These are phyloP conservation scores for Wickerhamiella parazyma DNA, from an alignment of 805 yeast genomes.

Conservation along the genomic window DNA sequence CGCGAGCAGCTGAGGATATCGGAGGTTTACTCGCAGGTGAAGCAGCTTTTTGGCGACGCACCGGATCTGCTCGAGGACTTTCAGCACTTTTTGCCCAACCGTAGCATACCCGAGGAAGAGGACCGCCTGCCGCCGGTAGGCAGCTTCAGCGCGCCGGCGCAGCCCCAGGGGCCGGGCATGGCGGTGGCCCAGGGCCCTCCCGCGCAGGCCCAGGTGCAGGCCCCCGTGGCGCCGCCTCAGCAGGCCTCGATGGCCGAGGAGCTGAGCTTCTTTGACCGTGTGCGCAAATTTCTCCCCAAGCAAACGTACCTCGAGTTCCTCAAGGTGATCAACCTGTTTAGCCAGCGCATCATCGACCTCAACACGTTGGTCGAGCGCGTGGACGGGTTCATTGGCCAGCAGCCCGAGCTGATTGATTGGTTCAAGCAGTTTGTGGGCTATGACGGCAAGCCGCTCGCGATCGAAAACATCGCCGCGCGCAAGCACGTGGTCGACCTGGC, in stretches of 20 bases:
- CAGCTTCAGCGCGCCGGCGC: slow-evolving; percentile 63
- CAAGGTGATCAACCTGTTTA: slow-evolving; percentile 71
- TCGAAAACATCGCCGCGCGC: slow-evolving; percentile 75
- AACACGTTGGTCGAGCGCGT: slow-evolving; percentile 69
- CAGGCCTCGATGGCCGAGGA: slow-evolving; percentile 62
- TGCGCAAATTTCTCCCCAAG: slow-evolving; percentile 75
- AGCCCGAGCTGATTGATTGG: slow-evolving; percentile 73
- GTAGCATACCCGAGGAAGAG: slow-evolving; percentile 30
- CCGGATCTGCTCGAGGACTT: slow-evolving; percentile 93
- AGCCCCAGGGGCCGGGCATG: too few relatives aligned
- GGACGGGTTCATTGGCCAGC: slow-evolving; percentile 71
- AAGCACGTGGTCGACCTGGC: slow-evolving; percentile 85
- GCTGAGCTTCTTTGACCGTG: slow-evolving; percentile 80
- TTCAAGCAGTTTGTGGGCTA: slow-evolving; percentile 84
- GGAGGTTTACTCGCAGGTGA: slow-evolving; percentile 90
- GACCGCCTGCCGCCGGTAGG: slow-evolving; percentile 80
- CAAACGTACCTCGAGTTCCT: slow-evolving; percentile 86
- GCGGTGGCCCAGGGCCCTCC: too few relatives aligned
- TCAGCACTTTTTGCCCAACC: slow-evolving; percentile 87
- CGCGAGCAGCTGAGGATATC: slow-evolving; percentile 90
- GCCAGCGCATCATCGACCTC: slow-evolving; percentile 82
- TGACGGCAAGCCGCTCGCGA: slow-evolving; percentile 69
- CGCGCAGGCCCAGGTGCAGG: neutral
- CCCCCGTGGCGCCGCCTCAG: slow-evolving; percentile 33
- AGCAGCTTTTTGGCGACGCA: slow-evolving; percentile 75